These are phyloP conservation scores for Kernera saxatilis DNA, from an alignment of 345 rosid species.

Conservation along the genomic window DNA sequence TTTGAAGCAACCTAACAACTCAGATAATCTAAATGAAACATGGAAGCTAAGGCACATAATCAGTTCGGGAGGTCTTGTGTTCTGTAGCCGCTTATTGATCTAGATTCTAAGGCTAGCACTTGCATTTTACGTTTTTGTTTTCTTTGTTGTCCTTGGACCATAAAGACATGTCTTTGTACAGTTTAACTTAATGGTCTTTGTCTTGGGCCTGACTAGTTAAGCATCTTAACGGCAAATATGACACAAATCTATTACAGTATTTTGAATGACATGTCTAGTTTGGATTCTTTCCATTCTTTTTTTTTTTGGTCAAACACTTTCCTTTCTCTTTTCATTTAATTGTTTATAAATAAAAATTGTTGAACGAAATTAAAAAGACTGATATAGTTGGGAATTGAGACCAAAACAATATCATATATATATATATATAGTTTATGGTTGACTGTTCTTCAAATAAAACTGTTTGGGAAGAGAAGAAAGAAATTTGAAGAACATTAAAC, in stretches of 20 bases:
- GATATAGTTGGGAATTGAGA: no score
- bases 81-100: slow-evolving; percentile 43
- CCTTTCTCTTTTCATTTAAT: no score
- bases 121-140: not conserved
- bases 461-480: no score
- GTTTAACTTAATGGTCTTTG: slow-evolving; percentile 2
- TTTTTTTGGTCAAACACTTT: no score
- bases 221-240: not conserved
- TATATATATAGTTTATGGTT: no score
- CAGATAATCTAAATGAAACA: slow-evolving; percentile 53
- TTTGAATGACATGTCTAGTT: not conserved
- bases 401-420: no score
- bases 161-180: slow-evolving; percentile 8
- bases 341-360: no score
- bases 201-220: not conserved
- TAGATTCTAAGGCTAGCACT: slow-evolving; percentile 4
- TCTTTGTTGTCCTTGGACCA: not conserved
- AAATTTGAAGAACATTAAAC: no score
- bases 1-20: slow-evolving; percentile 42
- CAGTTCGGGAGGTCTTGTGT: slow-evolving; percentile 56
- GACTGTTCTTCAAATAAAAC: no score
- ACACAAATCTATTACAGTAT: not conserved
- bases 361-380: no score
- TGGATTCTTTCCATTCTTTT: no score
- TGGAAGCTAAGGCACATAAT: slow-evolving; percentile 69